Percentiles rank a stretch among this genome's conserved stretches.
phyloP scores from a whole-genome alignment of 768 basidiomycete genomes.

The Chiua virens region DNA sequence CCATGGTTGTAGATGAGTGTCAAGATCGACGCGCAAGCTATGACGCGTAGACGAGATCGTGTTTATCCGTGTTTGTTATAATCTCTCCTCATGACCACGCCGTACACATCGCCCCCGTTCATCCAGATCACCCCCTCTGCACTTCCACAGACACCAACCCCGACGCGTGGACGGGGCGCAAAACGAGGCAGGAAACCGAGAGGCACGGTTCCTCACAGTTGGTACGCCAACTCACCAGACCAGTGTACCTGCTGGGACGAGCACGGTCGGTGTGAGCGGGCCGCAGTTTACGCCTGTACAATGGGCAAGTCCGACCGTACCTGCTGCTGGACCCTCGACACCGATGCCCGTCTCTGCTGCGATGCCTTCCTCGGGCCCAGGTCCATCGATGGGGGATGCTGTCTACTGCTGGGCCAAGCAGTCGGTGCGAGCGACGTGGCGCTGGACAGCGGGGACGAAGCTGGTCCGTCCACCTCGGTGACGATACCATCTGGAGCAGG shows the following conservation, averaged over 20 bases:
- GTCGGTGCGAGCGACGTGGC: conserved; percentile 2
- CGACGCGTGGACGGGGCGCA: conserved; percentile 26
- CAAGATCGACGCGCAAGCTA: conserved; percentile 18
- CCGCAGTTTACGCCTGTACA: conserved; percentile 38
- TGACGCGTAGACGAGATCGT: conserved; percentile 22
- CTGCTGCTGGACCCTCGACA: conserved; percentile 6
- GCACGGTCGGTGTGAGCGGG: background rate
- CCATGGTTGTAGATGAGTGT: conserved; percentile 50
- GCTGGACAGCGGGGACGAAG: conserved; percentile 23
- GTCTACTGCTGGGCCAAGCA: background rate
- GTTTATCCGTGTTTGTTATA: conserved; percentile 19
- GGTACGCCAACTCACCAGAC: conserved; percentile 13
- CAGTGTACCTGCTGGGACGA: background rate
- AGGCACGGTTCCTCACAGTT: conserved; percentile 14
- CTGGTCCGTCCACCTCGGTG: conserved; percentile 11
- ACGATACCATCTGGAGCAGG: background rate
- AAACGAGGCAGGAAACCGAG: conserved; percentile 28
- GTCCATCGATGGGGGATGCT: conserved; percentile 11
- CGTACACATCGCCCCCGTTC: conserved; percentile 20
- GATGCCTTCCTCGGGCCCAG: background rate
- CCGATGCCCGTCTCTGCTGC: conserved; percentile 9
- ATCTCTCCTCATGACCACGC: conserved; percentile 26
- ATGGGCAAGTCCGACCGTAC: conserved; percentile 32
- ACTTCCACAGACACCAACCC: conserved; percentile 21
- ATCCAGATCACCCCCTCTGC: conserved; percentile 23